Base-by-base conservation (phyloP, 352 stramenopile species). In the Phytophthora aleatoria region DNA sequence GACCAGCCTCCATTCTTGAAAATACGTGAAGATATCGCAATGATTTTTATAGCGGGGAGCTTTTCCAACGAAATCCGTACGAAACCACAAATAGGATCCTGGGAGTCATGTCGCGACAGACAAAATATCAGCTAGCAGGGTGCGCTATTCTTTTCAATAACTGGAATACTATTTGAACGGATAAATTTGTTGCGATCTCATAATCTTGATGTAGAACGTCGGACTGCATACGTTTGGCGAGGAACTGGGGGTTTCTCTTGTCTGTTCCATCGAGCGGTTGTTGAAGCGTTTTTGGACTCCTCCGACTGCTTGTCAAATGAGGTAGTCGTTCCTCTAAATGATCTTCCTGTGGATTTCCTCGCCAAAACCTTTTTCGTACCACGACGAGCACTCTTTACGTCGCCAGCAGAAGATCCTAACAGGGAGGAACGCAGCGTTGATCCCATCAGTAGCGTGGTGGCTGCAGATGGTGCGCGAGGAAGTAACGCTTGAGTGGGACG, bases 1-100 rank as follows among this genome's bases (percentile, higher is more conserved):
- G 60, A 4, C 77, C 79, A 8, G 77, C 67, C 41, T 91, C 77
- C 82, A 89, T 89, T 8, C 24, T 57, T n/a, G 12, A 36, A 36
- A 36, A 36, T 36, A 12, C 2, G 6, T 2, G 2, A 36, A 36
- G 7, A 36, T 36, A 36, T 36, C 31, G 7, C 6, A 12, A 9
- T 36, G 31, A 9, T 8, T 5, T 9, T 36, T 36, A 36, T 2
- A 36, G 8, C 35, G 12, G 10, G n/a, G 12, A 41, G 3, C 12
- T 41, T 12, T 41, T 41, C 35, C 33, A 38, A 12, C 12, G 6
- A 45, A 20, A 20, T 20, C 20, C 20, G 20, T 20, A 20, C 20
- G 60, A 68, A 68, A 65, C 50, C 27, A 61, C 35, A 50, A 16
- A 7, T 38, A 70, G 13, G 27, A 26, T 39, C 35, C 48, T 20